Percentiles rank a stretch among this genome's conserved stretches.
These are phyloP conservation scores for Alnus glutinosa DNA, from an alignment of 306 rosid genomes.

Conservation along the genomic window DNA sequence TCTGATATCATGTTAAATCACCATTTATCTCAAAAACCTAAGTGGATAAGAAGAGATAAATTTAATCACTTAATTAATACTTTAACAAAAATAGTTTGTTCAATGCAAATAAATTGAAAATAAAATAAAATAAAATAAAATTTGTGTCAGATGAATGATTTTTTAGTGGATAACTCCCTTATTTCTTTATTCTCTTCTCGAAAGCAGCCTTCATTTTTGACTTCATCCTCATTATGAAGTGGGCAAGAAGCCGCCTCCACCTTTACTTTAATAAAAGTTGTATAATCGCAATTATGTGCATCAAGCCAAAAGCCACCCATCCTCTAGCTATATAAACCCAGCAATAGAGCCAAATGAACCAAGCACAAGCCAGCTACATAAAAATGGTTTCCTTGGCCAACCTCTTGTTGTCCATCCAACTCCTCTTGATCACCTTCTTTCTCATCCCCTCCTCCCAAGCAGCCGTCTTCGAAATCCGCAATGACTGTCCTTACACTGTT, in stretches of 20 bases:
- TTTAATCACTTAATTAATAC: too few species aligned
- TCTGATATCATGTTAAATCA: too few species aligned
- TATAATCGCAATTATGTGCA: neutral
- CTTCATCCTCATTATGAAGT: neutral
- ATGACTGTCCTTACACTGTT: constrained; percentile 24
- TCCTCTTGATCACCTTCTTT: neutral
- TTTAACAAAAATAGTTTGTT: too few species aligned
- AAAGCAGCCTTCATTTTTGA: neutral
- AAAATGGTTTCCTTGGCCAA: constrained; percentile 4
- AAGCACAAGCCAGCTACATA: neutral
- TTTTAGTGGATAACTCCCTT: too few species aligned
- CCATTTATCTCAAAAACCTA: too few species aligned
- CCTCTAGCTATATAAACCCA: neutral
- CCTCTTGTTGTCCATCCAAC: neutral
- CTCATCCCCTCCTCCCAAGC: constrained; percentile 20
- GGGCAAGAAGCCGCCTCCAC: neutral
- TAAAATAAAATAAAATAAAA: too few species aligned
- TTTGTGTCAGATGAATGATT: too few species aligned
- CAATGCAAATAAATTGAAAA: too few species aligned
- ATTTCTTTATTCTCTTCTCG: too few species aligned
- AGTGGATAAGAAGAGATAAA: too few species aligned
- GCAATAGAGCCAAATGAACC: neutral
- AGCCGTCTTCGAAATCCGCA: constrained; percentile 23
- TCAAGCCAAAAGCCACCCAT: neutral
- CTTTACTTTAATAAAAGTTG: neutral